Evolutionary conservation across 1,284 basidiomycete species (phyloP).

Genomic region (Pseudozyma pruni): DNA sequence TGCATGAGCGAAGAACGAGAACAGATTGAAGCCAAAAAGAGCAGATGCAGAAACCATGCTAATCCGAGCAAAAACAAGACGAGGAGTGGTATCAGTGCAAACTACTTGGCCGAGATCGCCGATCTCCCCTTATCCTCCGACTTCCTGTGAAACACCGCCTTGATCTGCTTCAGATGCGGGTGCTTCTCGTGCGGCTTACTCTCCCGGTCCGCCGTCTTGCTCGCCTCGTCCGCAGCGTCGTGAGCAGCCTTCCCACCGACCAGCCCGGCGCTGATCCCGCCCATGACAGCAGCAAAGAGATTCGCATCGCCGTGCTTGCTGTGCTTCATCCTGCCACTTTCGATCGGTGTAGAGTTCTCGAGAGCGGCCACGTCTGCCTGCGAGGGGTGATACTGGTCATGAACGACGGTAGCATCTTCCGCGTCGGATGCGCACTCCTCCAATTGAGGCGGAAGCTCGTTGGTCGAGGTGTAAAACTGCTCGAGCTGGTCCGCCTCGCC

Average conservation of each 20-base stretch:
- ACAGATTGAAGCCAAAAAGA: no score
- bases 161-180: conserved; percentile 19
- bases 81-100: background rate
- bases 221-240: conserved; percentile 8
- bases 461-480: conserved; percentile 43
- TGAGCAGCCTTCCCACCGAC: conserved; percentile 24
- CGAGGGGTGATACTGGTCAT: conserved; percentile 6
- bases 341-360: background rate
- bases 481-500: conserved; percentile 30
- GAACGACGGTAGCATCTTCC: conserved; percentile 29
- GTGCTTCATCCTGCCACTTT: conserved; percentile 6
- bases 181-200: conserved; percentile 26
- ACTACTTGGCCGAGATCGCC: conserved; percentile 4
- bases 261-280: conserved; percentile 26
- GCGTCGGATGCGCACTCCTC: conserved; percentile 11
- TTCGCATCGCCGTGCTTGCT: conserved; percentile 31
- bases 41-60: no score
- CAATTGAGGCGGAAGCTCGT: conserved; percentile 37
- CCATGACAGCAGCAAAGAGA: conserved; percentile 35
- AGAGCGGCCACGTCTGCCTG: background rate
- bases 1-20: no score
- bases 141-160: conserved; percentile 11
- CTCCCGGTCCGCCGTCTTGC: no score
- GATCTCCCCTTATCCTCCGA: conserved; percentile 1
- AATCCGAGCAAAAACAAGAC: no score